These are phyloP conservation scores for Talaromyces sp. DNA, from an alignment of 2,329 filamentous ascomycete species.

Conservation along the genomic window DNA sequence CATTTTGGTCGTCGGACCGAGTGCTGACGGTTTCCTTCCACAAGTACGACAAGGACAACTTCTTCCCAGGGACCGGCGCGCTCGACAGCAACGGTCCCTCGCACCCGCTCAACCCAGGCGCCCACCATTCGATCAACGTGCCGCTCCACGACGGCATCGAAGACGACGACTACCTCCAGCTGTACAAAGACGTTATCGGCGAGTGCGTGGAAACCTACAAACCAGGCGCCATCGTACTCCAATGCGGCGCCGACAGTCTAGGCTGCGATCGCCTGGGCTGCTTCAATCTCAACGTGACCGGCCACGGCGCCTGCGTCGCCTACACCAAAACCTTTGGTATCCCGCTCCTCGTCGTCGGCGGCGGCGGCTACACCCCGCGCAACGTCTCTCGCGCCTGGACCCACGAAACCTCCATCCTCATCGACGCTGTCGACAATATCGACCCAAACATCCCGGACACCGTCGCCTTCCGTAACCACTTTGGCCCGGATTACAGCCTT, in stretches of 20 bases:
- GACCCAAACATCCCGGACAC: constrained; percentile 69
- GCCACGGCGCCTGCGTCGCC: constrained; percentile 84
- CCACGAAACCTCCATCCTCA: constrained; percentile 88
- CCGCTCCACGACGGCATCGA: constrained; percentile 87
- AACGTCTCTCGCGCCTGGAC: constrained; percentile 97
- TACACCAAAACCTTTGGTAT: constrained; percentile 78
- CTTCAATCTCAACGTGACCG: constrained; percentile 95
- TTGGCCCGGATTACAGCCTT: constrained; percentile 78
- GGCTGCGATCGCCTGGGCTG: constrained; percentile 89
- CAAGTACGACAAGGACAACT: constrained; percentile 80
- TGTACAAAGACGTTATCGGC: constrained; percentile 78
- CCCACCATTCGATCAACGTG: constrained; percentile 86
- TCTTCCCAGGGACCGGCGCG: constrained; percentile 88
- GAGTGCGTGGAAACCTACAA: constrained; percentile 75
- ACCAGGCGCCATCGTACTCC: constrained; percentile 86
- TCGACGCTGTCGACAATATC: constrained; percentile 67
- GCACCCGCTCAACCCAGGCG: constrained; percentile 77
- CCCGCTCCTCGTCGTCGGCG: constrained; percentile 85
- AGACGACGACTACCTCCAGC: constrained; percentile 77
- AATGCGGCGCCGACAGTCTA: constrained; percentile 92
- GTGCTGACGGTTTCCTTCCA: constrained; percentile 95
- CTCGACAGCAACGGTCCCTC: constrained; percentile 79
- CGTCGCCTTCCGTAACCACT: constrained; percentile 81
- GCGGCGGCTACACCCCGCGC: constrained; percentile 91
- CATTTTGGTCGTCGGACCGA: constrained; percentile 82